Evolutionary conservation across 495 filamentous ascomycete species (phyloP).

Genomic region (Aspergillus sclerotiicarbonarius): DNA sequence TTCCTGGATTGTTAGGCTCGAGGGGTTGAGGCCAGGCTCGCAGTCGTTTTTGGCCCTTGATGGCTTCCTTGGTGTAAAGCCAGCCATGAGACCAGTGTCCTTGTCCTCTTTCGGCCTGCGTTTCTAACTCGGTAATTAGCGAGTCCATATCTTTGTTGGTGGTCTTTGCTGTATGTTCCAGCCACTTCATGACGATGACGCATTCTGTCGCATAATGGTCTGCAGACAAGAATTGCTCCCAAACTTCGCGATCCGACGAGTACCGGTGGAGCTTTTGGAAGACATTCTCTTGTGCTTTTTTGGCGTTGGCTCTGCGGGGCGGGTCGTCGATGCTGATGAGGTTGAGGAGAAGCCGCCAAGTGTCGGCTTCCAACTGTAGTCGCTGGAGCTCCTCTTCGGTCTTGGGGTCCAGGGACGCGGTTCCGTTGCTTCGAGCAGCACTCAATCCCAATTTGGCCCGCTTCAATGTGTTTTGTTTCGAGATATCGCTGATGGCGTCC

Average conservation of each 20-base stretch:
- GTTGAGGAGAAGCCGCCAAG: constrained; percentile 79
- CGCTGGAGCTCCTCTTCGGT: constrained; percentile 58
- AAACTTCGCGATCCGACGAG: constrained; percentile 60
- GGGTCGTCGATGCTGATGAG: constrained; percentile 55
- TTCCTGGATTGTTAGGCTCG: constrained; percentile 56
- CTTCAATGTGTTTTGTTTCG: constrained; percentile 36
- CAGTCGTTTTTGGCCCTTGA: constrained; percentile 86
- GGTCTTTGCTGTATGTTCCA: constrained; percentile 67
- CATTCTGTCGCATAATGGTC: constrained; percentile 71
- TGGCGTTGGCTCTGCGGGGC: constrained; percentile 28
- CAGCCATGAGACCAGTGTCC: constrained; percentile 77
- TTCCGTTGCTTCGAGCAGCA: constrained; percentile 31
- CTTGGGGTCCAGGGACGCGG: constrained; percentile 29
- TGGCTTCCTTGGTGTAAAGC: constrained; percentile 83
- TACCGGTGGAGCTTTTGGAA: constrained; percentile 54
- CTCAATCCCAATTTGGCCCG: constrained; percentile 33
- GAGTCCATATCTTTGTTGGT: constrained; percentile 68
- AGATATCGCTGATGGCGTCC: constrained; percentile 40
- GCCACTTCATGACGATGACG: constrained; percentile 74
- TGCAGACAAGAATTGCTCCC: constrained; percentile 61
- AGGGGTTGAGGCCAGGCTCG: constrained; percentile 61
- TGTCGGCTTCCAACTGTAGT: constrained; percentile 74
- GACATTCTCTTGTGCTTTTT: constrained; percentile 38
- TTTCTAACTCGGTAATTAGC: constrained; percentile 66
- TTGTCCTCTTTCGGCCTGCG: constrained; percentile 59